Base-by-base conservation (phyloP, 1,139 yeast genomes). In the Geotrichum restrictum region DNA sequence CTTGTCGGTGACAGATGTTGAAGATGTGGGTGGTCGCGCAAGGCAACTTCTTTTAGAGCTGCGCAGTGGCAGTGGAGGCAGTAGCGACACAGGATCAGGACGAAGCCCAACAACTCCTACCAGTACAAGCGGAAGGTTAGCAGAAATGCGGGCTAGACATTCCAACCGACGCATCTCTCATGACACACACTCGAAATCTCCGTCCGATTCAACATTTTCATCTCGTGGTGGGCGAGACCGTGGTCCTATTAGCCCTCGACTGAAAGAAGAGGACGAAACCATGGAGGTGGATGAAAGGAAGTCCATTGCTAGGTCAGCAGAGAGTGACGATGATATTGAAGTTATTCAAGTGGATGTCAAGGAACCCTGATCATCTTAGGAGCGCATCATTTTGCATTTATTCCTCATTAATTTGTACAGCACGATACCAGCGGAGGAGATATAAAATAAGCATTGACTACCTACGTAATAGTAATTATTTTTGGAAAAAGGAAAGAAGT, bases 21-120 rank as follows among this genome's bases (percentile, higher is more conserved):
- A 50, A 22, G 82, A 79, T 59, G 74, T 81, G 29, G 83, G 82
- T 3, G 74, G 76, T 3, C 73, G 88, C 53, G 89, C 88, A 0
- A 71, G 85, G 59, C 76, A 74, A 58, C 72, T 83, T 55, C 72
- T 83, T 31, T 79, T 76, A 58, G 86, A 81, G 58, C 71, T 83
- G 36, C 70, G 87, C 58, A 76, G 79, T 18, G 68, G 66, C 5
- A 61, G 57, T 32, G 54, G 59, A 11, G 16, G 39, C 14, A 49
- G 33, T 19, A 14, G 48, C 10, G 18, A 40, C 13, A 11, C 45
- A 24, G 32, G 16, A 14, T 36, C 50, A 24, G 38, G 21, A 24
- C 22, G 22, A 24, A 38, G 39, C 36, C 36, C 37, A 13, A 45
- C 38, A 16, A 39, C 48, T 19, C 36, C 37, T 16, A 45, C 38